These are phyloP conservation scores for Penicillium hordei DNA, from an alignment of 2,329 filamentous ascomycete genomes.

Conservation along the genomic window DNA sequence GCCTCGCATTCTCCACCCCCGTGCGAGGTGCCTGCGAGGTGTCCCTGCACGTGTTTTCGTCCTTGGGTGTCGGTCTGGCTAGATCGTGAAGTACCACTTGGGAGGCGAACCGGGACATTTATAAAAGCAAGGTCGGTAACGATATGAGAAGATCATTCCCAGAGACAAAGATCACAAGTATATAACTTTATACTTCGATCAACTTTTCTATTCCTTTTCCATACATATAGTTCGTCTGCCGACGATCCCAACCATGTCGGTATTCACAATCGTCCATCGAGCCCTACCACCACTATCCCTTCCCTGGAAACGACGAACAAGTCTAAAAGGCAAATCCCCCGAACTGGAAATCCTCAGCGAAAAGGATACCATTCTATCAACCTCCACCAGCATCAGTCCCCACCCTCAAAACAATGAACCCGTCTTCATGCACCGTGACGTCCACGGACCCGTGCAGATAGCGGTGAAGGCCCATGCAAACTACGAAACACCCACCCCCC, in stretches of 20 bases:
- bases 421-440: slow-evolving; percentile 21
- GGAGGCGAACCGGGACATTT: slow-evolving; percentile 2
- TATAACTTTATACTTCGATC: neutral
- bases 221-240: neutral
- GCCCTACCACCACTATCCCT: slow-evolving; percentile 21
- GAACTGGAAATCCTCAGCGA: slow-evolving; percentile 9
- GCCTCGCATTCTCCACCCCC: slow-evolving; percentile 18
- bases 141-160: neutral
- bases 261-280: slow-evolving; percentile 23
- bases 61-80: slow-evolving; percentile 12
- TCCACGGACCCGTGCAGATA: slow-evolving; percentile 21
- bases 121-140: slow-evolving; percentile 1
- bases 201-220: neutral
- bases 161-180: neutral
- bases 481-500: neutral
- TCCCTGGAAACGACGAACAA: slow-evolving; percentile 19
- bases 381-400: neutral
- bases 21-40: slow-evolving; percentile 20
- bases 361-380: neutral
- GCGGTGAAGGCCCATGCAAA: slow-evolving; percentile 21
- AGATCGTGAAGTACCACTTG: slow-evolving; percentile 10
- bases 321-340: slow-evolving; percentile 18
- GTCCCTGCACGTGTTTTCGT: slow-evolving; percentile 22
- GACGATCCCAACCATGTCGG: slow-evolving; percentile 15
- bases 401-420: neutral